phyloP scores from a whole-genome alignment of 2,329 filamentous ascomycete species.

The Didymella keratinophila region DNA sequence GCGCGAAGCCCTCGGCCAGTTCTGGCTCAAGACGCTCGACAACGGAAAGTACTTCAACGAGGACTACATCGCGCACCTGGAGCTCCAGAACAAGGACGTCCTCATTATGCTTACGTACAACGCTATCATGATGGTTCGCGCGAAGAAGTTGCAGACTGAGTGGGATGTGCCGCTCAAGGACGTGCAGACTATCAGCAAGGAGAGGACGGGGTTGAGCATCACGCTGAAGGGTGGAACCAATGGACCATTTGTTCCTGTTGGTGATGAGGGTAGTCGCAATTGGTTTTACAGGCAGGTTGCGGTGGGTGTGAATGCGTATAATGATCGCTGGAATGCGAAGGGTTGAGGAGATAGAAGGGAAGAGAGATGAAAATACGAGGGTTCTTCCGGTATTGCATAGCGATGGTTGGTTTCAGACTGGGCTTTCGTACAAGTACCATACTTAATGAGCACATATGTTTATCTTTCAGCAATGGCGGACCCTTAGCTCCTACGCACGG shows the following conservation, averaged over 20 bases:
- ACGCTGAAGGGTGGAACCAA: slow-evolving; percentile 88
- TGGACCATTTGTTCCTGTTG: slow-evolving; percentile 92
- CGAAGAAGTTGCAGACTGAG: slow-evolving; percentile 83
- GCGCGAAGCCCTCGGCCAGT: slow-evolving; percentile 94
- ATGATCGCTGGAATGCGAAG: slow-evolving; percentile 71
- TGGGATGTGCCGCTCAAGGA: slow-evolving; percentile 98
- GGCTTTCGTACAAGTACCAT: neutral
- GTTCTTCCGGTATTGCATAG: slow-evolving; percentile 9
- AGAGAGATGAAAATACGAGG: neutral
- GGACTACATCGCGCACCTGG: slow-evolving; percentile 94
- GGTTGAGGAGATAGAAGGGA: slow-evolving; percentile 41
- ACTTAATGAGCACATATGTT: slow-evolving; percentile 14
- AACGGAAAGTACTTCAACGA: slow-evolving; percentile 98
- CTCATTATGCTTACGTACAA: slow-evolving; percentile 69
- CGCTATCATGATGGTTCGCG: slow-evolving; percentile 88
- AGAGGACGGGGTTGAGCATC: slow-evolving; percentile 90
- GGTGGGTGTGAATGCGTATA: slow-evolving; percentile 72
- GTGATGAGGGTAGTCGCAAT: slow-evolving; percentile 79
- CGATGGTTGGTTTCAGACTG: slow-evolving; percentile 4
- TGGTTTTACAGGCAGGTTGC: slow-evolving; percentile 73
- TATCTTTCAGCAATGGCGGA: too few species aligned
- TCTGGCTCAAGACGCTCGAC: slow-evolving; percentile 98
- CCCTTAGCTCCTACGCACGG: too few species aligned
- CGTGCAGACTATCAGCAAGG: slow-evolving; percentile 95
- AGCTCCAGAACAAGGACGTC: slow-evolving; percentile 89